Percentiles rank a stretch among this genome's conserved stretches.
Evolutionary conservation across 164 flowering plant genomes (phyloP).

Genomic region (Nelumbo lutea): DNA sequence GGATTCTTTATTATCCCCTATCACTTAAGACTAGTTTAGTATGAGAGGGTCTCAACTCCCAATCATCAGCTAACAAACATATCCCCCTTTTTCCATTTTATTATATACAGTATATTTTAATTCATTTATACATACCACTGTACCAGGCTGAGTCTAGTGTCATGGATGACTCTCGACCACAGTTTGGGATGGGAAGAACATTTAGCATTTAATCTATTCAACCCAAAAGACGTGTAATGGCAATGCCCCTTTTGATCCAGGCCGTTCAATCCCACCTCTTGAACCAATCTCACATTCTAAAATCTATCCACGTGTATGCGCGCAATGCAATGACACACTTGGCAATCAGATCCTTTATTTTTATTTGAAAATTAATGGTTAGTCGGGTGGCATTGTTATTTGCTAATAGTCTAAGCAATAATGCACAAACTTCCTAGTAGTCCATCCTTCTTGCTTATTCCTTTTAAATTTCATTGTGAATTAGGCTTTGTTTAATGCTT

Average conservation of each 20-base stretch:
- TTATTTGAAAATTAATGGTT: neutral
- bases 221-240: neutral
- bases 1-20: conserved; percentile 1
- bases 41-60: conserved; percentile 14
- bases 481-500: neutral
- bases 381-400: neutral
- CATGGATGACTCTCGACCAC: conserved; percentile 29
- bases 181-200: neutral
- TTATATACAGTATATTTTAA: neutral
- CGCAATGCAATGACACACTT: neutral
- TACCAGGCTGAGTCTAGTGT: conserved; percentile 14
- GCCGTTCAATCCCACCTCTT: neutral
- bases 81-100: conserved; percentile 10
- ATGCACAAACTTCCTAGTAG: neutral
- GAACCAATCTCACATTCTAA: neutral
- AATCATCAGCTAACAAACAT: conserved; percentile 26
- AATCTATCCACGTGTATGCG: neutral
- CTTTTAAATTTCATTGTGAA: neutral
- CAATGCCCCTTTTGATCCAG: neutral
- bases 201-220: neutral
- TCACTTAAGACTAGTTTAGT: conserved; percentile 3
- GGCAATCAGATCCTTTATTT: neutral
- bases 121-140: neutral
- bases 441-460: neutral
- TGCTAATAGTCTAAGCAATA: neutral